These are phyloP conservation scores for Lasiodiplodia citricola DNA, from an alignment of 2,329 filamentous ascomycete genomes.

Conservation along the genomic window DNA sequence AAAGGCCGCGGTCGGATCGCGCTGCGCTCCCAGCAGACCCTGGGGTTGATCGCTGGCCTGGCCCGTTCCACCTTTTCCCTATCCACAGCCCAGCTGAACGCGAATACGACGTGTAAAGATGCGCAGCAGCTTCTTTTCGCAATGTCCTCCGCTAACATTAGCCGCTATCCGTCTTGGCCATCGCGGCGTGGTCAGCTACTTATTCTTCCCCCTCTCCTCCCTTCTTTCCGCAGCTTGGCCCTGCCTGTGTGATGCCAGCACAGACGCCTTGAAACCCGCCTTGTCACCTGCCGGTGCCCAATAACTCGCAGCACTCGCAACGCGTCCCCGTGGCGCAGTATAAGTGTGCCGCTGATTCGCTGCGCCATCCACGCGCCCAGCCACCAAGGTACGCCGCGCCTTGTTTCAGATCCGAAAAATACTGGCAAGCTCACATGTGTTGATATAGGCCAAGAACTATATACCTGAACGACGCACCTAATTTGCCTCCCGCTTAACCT, in stretches of 20 bases:
- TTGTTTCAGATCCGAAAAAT: constrained; percentile 1
- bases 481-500: background rate
- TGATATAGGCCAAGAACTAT: constrained; percentile 5
- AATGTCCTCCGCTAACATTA: background rate
- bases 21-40: background rate
- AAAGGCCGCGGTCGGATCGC: background rate
- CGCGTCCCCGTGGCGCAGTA: constrained; percentile 10
- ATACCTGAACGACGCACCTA: background rate
- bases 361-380: background rate
- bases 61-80: background rate
- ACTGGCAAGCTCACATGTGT: constrained; percentile 2
- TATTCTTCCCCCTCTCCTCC: background rate
- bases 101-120: constrained; percentile 5
- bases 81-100: background rate
- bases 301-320: background rate
- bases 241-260: constrained; percentile 1
- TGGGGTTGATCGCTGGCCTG: constrained; percentile 4
- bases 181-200: background rate
- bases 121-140: background rate
- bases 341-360: background rate
- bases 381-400: constrained; percentile 7
- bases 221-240: constrained; percentile 4
- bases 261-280: background rate
- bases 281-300: background rate
- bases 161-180: constrained; percentile 15